These are phyloP conservation scores for Rosa multiflora DNA, from an alignment of 306 rosid genomes.

Conservation along the genomic window DNA sequence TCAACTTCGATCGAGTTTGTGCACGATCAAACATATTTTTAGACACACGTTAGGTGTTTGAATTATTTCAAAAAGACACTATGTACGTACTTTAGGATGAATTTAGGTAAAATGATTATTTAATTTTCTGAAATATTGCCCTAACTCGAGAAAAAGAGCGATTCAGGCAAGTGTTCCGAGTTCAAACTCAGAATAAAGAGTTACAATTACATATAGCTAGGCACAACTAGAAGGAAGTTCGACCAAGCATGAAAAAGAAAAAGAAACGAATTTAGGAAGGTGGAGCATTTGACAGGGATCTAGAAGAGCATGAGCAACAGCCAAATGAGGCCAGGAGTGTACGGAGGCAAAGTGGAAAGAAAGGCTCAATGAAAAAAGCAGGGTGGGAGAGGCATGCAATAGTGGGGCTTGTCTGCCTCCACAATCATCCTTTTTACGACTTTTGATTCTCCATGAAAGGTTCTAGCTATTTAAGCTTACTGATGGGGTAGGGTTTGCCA, in stretches of 20 bases:
- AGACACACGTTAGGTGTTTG: no score
- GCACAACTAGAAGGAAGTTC: neutral
- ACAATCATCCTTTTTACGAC: conserved; percentile 37
- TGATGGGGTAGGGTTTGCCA: conserved; percentile 45
- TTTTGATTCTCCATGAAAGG: conserved; percentile 33
- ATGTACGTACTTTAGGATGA: no score
- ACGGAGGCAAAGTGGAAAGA: conserved; percentile 24
- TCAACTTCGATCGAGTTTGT: no score
- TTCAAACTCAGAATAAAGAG: neutral
- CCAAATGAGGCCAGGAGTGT: neutral
- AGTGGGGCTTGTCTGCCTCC: conserved; percentile 44
- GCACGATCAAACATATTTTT: no score
- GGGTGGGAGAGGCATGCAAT: neutral
- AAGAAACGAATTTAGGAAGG: neutral
- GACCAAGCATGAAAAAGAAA: neutral
- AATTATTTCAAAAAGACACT: no score
- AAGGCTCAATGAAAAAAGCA: neutral
- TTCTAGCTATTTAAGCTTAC: neutral
- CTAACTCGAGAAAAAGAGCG: no score
- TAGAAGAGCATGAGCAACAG: neutral
- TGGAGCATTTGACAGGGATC: conserved; percentile 12
- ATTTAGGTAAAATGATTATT: no score
- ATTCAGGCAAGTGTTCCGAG: no score
- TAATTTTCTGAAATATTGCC: no score
- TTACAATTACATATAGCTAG: neutral